phyloP scores from a whole-genome alignment of 176 grass and related monocot genomes.

The Rhynchospora breviuscula region DNA sequence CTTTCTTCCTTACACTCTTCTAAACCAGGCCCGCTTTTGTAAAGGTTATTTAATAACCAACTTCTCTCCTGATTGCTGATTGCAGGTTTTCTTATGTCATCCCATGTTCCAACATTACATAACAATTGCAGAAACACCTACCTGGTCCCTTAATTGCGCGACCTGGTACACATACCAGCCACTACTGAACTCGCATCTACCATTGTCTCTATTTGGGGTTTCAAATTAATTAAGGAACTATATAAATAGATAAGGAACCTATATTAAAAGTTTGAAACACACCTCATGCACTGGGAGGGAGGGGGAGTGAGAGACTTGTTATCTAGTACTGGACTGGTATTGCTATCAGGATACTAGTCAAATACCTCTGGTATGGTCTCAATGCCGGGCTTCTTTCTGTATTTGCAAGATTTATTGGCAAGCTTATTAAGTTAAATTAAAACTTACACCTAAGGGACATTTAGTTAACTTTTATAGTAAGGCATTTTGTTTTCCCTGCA shows the following conservation, averaged over 20 bases:
- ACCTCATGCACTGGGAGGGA: neutral
- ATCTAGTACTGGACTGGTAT: neutral
- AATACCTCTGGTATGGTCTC: neutral
- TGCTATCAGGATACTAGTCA: neutral
- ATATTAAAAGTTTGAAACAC: neutral
- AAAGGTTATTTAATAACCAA: constrained; percentile 37
- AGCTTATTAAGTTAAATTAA: neutral
- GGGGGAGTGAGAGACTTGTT: neutral
- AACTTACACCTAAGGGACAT: too few species aligned
- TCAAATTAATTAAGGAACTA: neutral
- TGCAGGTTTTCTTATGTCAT: neutral
- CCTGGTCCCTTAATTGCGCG: neutral
- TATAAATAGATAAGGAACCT: neutral
- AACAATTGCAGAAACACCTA: neutral
- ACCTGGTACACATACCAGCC: neutral
- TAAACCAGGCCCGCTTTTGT: constrained; percentile 63
- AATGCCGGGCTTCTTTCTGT: neutral
- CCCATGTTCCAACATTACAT: neutral
- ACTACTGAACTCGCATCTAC: neutral
- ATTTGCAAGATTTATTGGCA: neutral
- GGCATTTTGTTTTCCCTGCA: constrained; percentile 22
- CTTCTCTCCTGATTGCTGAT: neutral
- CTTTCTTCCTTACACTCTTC: constrained; percentile 83
- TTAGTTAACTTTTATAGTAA: neutral
- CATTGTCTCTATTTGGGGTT: neutral